These are phyloP conservation scores for Protomyces arabidopsidicola DNA, from an alignment of 1,139 yeast species.

Conservation along the genomic window DNA sequence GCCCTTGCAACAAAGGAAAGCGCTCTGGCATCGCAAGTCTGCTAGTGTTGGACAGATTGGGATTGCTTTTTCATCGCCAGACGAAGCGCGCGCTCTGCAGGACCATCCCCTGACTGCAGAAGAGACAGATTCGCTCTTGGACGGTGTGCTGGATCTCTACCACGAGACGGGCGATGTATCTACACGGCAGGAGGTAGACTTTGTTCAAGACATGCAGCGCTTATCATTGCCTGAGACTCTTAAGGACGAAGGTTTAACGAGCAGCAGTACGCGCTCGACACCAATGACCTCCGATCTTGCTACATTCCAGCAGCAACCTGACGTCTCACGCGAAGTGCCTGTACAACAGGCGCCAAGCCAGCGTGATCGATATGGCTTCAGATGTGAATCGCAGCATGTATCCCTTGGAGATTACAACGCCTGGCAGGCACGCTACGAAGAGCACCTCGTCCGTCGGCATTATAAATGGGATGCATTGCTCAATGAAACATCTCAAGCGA, in stretches of 20 bases:
- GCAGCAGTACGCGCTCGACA: not conserved
- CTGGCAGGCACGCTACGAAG: slow-evolving; percentile 39
- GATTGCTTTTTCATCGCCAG: slow-evolving; percentile 14
- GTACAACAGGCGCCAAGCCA: not conserved
- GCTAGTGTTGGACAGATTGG: slow-evolving; percentile 3
- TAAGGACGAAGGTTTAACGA: not conserved
- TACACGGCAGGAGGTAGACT: not conserved
- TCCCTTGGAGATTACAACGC: not conserved
- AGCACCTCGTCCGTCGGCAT: slow-evolving; percentile 58
- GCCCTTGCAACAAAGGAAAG: not conserved
- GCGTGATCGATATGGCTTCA: slow-evolving; percentile 26
- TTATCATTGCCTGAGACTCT: not conserved
- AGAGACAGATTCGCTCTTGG: slow-evolving; percentile 6
- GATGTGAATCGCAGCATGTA: slow-evolving; percentile 7
- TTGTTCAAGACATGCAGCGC: not conserved
- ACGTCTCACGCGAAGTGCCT: not conserved
- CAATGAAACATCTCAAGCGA: slow-evolving; percentile 48
- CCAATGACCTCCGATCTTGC: not conserved
- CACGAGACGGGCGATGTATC: not conserved
- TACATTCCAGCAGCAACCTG: not conserved
- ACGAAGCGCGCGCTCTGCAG: slow-evolving; percentile 9
- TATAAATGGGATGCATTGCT: slow-evolving; percentile 69
- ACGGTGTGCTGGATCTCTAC: slow-evolving; percentile 11
- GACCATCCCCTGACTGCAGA: slow-evolving; percentile 1
- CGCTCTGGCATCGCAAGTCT: not conserved